Conservation (phyloP, 140 eudicot genomes). For the Flaveria floridana region DNA sequence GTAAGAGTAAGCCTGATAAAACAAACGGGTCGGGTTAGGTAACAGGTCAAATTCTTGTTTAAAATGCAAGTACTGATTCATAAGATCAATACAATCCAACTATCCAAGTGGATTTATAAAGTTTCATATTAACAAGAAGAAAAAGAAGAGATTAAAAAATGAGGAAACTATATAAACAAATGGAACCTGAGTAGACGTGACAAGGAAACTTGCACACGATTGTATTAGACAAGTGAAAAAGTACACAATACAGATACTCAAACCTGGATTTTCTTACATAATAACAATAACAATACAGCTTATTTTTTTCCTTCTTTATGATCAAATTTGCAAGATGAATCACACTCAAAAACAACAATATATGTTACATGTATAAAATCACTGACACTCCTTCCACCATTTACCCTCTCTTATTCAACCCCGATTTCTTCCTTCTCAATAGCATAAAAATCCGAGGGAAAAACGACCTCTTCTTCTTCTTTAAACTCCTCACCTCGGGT, state of each 20-base stretch:
- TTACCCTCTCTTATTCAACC: conserved; percentile 34
- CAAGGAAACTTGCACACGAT: neutral
- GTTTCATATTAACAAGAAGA: too few relatives aligned
- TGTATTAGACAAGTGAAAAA: conserved; percentile 16
- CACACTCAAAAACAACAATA: conserved; percentile 30
- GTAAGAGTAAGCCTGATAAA: neutral
- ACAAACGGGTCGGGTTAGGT: neutral
- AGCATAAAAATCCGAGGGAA: conserved; percentile 78
- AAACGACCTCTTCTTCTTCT: conserved; percentile 60
- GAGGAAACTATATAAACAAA: neutral
- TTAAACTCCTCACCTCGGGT: conserved; percentile 42
- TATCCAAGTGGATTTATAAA: too few relatives aligned
- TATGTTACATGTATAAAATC: conserved; percentile 24
- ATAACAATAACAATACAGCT: conserved; percentile 11
- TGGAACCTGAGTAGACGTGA: neutral
- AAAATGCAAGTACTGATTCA: too few relatives aligned
- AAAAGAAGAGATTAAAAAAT: too few relatives aligned
- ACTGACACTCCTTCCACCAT: neutral
- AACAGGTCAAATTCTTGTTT: too few relatives aligned
- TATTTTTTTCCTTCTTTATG: conserved; percentile 24
- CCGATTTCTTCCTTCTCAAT: conserved; percentile 60
- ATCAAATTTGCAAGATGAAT: conserved; percentile 32
- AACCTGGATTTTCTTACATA: conserved; percentile 23
- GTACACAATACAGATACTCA: conserved; percentile 26
- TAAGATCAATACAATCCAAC: too few relatives aligned